Evolutionary conservation across 495 filamentous ascomycete genomes (phyloP), one percentile per base, ranked within the genome.

Genomic region (Hypoxylon crocopeplum): DNA sequence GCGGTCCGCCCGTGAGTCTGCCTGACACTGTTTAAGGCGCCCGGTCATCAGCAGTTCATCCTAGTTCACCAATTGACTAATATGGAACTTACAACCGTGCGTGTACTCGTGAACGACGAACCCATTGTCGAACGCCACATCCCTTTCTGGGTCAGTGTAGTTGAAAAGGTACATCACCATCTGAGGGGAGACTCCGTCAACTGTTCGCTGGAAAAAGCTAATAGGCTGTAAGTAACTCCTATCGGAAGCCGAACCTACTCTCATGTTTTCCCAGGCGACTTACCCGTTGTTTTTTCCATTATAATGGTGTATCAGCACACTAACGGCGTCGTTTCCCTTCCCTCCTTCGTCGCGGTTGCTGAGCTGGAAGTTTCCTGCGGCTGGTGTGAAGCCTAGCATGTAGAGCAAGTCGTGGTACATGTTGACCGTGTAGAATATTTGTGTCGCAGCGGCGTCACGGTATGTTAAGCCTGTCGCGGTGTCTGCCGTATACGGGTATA

Each of bases 401-500:
- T 79, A 75, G 0, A 80, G 67, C 8, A 79, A 60, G 30, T 79
- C 74, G 51, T 80, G 75, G 55, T 77, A 80, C 8, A 63, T 72
- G 47, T 79, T 78, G 22, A 67, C 65, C 2, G 73, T 79, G 48
- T 79, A 79, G 65, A 79, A 81, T 0, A 78, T 65, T 56, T 79
- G 78, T 1, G 76, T 63, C 17, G 72, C 30, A n/a, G 71, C 68
- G 5, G 76, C 73, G 37, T 72, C 68, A 30, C 59, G 47, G 46
- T 75, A 75, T 10, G 27, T 54, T 11, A 54, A 32, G n/a, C 39
- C 49, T n/a, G 62, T 53, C 8, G 53, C 33, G 25, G 54, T 59
- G 13, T 65, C 64, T 19, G 42, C 27, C 12, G 29, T 55, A 59
- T 58, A 75, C 5, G 57, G 50, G 55, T 71, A 77, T 40, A 67